Percentiles rank a stretch among this genome's conserved stretches.
phyloP scores from a whole-genome alignment of 306 rosid genomes.

The Purshia tridentata region DNA sequence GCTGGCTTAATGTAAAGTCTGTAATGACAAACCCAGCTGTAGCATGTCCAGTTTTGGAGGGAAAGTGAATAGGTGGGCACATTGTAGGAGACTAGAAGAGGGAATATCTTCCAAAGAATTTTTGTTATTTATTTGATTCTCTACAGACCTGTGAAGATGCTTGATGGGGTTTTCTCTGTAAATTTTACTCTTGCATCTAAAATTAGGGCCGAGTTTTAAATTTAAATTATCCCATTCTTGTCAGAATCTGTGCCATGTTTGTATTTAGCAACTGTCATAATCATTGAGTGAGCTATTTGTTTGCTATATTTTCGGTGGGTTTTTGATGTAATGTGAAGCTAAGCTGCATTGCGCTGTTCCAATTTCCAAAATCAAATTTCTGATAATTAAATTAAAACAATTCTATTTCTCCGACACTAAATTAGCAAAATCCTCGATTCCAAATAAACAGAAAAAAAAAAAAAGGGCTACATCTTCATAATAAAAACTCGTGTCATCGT shows the following conservation, averaged over 20 bases:
- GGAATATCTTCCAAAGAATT: neutral
- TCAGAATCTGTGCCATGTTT: neutral
- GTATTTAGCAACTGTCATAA: neutral
- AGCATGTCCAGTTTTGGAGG: constrained; percentile 4
- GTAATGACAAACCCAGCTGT: neutral
- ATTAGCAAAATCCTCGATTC: neutral
- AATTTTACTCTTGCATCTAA: neutral
- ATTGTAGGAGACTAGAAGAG: neutral
- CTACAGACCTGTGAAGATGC: neutral
- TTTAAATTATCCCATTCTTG: neutral
- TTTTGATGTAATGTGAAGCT: neutral
- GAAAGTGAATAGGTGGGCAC: neutral
- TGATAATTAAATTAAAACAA: no score
- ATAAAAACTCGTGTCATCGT: neutral
- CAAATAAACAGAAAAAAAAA: neutral
- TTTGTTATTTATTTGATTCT: neutral
- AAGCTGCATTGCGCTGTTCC: no score
- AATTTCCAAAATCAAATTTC: no score
- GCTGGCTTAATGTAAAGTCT: constrained; percentile 49
- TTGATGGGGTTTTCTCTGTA: constrained; percentile 15
- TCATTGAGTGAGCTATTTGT: neutral
- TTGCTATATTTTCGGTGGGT: neutral
- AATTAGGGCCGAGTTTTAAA: neutral
- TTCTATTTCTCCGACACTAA: neutral
- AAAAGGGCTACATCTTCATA: neutral